phyloP scores from a whole-genome alignment of 345 rosid species.

The Tarenaya hassleriana region DNA sequence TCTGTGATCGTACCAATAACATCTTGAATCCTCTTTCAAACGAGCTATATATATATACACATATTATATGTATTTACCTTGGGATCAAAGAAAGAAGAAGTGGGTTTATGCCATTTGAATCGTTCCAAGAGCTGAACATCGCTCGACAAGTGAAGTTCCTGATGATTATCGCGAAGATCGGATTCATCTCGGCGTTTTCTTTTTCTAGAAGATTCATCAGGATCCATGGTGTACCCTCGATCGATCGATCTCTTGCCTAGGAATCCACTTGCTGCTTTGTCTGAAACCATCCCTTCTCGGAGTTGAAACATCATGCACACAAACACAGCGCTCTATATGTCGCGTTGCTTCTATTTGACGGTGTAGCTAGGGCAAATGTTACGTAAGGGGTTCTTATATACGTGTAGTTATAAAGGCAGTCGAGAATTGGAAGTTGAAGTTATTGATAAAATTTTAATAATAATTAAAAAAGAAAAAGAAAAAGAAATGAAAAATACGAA shows the following conservation, averaged over 20 bases:
- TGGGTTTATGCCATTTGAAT: slow-evolving; percentile 47
- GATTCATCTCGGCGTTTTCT: slow-evolving; percentile 39
- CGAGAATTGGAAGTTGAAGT: slow-evolving; percentile 20
- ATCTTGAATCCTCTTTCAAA: no score
- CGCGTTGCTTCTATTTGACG: slow-evolving; percentile 13
- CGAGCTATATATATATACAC: no score
- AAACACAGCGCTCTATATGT: background rate
- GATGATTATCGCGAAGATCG: no score
- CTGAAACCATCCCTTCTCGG: slow-evolving; percentile 37
- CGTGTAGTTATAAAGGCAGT: slow-evolving; percentile 27
- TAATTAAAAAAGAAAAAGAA: slow-evolving; percentile 13
- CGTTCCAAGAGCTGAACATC: slow-evolving; percentile 34
- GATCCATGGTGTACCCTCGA: slow-evolving; percentile 18
- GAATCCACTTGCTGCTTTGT: slow-evolving; percentile 33
- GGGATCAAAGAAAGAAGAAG: slow-evolving; percentile 46
- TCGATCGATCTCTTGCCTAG: slow-evolving; percentile 26
- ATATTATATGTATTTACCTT: slow-evolving; percentile 36
- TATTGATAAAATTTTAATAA: background rate
- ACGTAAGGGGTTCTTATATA: slow-evolving; percentile 28
- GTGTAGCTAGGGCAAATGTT: slow-evolving; percentile 10
- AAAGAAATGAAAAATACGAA: slow-evolving; percentile 11
- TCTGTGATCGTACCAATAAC: background rate
- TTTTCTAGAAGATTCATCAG: slow-evolving; percentile 41
- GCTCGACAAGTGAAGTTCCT: slow-evolving; percentile 6
- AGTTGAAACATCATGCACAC: slow-evolving; percentile 8